A percentile compares a stretch with the other conserved stretches of the same genome.
Conservation (phyloP, 495 filamentous ascomycete genomes). For the Elasticomyces elasticus region DNA sequence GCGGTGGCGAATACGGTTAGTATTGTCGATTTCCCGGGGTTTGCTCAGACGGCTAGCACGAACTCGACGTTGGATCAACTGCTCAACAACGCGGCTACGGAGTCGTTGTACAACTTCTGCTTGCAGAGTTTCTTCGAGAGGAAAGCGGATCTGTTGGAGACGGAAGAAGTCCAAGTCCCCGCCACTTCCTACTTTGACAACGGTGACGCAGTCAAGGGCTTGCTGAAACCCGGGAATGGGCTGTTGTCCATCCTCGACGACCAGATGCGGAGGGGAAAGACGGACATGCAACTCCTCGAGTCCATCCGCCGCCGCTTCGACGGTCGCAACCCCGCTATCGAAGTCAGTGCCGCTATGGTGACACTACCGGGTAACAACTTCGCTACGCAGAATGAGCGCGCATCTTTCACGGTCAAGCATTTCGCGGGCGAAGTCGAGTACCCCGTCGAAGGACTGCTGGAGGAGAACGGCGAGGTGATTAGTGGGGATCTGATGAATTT, state of each 20-base stretch:
- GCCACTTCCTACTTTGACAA: slow-evolving; percentile 97
- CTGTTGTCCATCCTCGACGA: slow-evolving; percentile 90
- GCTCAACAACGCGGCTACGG: slow-evolving; percentile 85
- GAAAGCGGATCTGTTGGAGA: slow-evolving; percentile 82
- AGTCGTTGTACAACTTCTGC: slow-evolving; percentile 84
- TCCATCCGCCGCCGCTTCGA: slow-evolving; percentile 86
- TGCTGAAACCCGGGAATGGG: slow-evolving; percentile 87
- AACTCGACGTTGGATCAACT: slow-evolving; percentile 84
- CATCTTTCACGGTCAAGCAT: slow-evolving; percentile 82
- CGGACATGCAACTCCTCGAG: slow-evolving; percentile 80
- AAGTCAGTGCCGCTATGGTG: slow-evolving; percentile 56
- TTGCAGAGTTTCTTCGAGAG: slow-evolving; percentile 92
- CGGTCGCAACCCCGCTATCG: slow-evolving; percentile 82
- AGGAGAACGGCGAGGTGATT: slow-evolving; percentile 92
- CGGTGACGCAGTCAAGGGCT: slow-evolving; percentile 77
- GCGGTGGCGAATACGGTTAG: slow-evolving; percentile 85
- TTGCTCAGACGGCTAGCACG: slow-evolving; percentile 71
- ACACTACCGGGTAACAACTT: slow-evolving; percentile 72
- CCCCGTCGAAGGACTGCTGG: slow-evolving; percentile 67
- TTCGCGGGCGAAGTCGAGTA: slow-evolving; percentile 98
- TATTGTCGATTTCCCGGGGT: slow-evolving; percentile 93
- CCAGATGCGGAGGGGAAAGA: slow-evolving; percentile 78
- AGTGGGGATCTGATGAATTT: slow-evolving; percentile 94
- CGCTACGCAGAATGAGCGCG: slow-evolving; percentile 61
- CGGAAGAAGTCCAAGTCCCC: slow-evolving; percentile 79